phyloP scores from a whole-genome alignment of 2,329 filamentous ascomycete species.

The Pseudogymnoascus sp. region DNA sequence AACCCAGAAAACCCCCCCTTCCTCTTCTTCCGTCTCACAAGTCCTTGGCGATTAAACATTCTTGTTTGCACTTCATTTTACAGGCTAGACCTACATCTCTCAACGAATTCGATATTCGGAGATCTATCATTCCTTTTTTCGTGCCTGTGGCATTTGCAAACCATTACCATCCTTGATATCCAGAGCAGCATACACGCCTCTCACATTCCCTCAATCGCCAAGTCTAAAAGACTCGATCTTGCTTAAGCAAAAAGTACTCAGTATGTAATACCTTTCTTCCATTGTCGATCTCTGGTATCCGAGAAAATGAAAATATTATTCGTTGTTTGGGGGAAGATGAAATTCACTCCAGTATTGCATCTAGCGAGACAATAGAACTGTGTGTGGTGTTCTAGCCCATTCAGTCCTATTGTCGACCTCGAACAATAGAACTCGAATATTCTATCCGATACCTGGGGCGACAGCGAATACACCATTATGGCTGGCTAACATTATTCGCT shows the following conservation, averaged over 20 bases:
- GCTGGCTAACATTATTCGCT: slow-evolving; percentile 3
- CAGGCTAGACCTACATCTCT: slow-evolving; percentile 8
- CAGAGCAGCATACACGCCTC: background rate
- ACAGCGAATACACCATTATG: background rate
- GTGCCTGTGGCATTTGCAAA: slow-evolving; percentile 8
- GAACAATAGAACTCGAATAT: slow-evolving; percentile 4
- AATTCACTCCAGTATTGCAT: slow-evolving; percentile 1
- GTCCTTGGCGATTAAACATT: slow-evolving; percentile 9
- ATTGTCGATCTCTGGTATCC: background rate
- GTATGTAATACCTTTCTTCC: background rate
- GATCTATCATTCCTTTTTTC: slow-evolving; percentile 6
- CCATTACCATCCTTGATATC: slow-evolving; percentile 1
- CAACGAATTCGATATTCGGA: slow-evolving; percentile 9
- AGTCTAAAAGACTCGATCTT: slow-evolving; percentile 1
- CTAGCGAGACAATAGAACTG: background rate
- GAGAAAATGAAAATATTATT: background rate
- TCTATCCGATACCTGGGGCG: background rate
- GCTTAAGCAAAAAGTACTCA: background rate
- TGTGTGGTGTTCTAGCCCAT: background rate
- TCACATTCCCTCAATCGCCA: slow-evolving; percentile 8
- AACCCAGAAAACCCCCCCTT: background rate
- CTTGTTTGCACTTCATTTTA: slow-evolving; percentile 8
- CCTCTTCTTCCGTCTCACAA: slow-evolving; percentile 3
- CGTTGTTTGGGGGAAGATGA: background rate
- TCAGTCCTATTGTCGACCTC: background rate